A percentile compares a stretch with the other conserved stretches of the same genome.
These are phyloP conservation scores for Tanacetum coccineum DNA, from an alignment of 129 eudicot species.

Conservation along the genomic window DNA sequence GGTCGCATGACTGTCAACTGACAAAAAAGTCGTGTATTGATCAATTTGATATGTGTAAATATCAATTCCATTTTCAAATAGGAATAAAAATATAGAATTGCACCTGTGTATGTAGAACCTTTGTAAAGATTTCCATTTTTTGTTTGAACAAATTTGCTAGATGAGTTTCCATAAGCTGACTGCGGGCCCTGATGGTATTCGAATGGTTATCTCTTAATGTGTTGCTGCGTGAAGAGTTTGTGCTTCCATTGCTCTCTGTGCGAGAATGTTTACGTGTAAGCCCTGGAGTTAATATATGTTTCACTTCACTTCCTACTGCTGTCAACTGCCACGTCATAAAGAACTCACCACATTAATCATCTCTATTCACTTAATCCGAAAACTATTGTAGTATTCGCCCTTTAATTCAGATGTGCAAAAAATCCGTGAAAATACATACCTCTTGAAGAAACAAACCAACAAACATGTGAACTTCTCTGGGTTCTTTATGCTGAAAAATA, in stretches of 20 bases:
- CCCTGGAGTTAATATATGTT: slow-evolving; percentile 72
- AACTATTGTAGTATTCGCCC: neutral
- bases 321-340: slow-evolving; percentile 39
- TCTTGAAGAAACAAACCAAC: slow-evolving; percentile 91
- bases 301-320: slow-evolving; percentile 59
- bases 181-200: slow-evolving; percentile 75
- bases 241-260: slow-evolving; percentile 88
- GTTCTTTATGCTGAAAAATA: slow-evolving; percentile 80
- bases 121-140: slow-evolving; percentile 91
- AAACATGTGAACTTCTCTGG: slow-evolving; percentile 97
- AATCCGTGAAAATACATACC: slow-evolving; percentile 40
- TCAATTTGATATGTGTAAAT: too few species aligned
- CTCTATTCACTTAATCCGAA: neutral
- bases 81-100: neutral
- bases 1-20: too few species aligned
- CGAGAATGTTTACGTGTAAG: slow-evolving; percentile 73
- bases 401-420: slow-evolving; percentile 3
- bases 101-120: slow-evolving; percentile 84
- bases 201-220: slow-evolving; percentile 73
- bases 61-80: too few species aligned
- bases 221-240: slow-evolving; percentile 85
- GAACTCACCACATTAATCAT: slow-evolving; percentile 1
- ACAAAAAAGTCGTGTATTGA: too few species aligned
- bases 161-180: slow-evolving; percentile 94
- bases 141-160: slow-evolving; percentile 91